These are phyloP conservation scores for Cucurbita ficifolia DNA, from an alignment of 306 rosid species.

Conservation along the genomic window DNA sequence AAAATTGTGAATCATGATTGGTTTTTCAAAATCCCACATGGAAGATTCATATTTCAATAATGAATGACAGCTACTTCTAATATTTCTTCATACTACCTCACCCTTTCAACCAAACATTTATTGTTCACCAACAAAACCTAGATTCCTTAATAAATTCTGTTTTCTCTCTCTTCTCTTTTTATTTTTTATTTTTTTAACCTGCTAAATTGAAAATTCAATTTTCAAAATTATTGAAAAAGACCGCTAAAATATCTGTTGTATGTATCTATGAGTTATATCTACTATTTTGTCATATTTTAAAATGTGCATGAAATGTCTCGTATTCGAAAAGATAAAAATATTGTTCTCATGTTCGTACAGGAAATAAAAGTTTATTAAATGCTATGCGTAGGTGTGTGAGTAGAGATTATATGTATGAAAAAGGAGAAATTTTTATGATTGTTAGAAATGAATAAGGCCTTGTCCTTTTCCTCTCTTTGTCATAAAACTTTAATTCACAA, in stretches of 20 bases:
- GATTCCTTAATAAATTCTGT: neutral
- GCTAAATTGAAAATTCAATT: too few relatives aligned
- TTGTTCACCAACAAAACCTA: neutral
- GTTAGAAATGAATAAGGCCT: neutral
- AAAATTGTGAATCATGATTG: neutral
- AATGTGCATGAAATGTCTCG: too few relatives aligned
- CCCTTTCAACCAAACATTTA: neutral
- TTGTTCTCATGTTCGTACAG: too few relatives aligned
- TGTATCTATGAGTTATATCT: too few relatives aligned
- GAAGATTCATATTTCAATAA: too few relatives aligned
- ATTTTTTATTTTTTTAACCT: too few relatives aligned
- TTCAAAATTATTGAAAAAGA: too few relatives aligned
- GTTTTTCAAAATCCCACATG: neutral
- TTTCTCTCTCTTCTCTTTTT: too few relatives aligned
- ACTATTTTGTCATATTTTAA: too few relatives aligned
- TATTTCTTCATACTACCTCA: neutral
- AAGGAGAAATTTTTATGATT: neutral
- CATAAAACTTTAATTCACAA: neutral
- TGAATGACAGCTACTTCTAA: neutral
- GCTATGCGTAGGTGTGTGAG: neutral
- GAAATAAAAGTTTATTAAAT: too few relatives aligned
- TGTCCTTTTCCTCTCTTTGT: neutral
- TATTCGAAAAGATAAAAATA: too few relatives aligned
- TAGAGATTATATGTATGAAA: neutral
- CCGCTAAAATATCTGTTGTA: too few relatives aligned